These are phyloP conservation scores for Asterochloris sp. DNA, from an alignment of 139 green algal genomes.

Conservation along the genomic window DNA sequence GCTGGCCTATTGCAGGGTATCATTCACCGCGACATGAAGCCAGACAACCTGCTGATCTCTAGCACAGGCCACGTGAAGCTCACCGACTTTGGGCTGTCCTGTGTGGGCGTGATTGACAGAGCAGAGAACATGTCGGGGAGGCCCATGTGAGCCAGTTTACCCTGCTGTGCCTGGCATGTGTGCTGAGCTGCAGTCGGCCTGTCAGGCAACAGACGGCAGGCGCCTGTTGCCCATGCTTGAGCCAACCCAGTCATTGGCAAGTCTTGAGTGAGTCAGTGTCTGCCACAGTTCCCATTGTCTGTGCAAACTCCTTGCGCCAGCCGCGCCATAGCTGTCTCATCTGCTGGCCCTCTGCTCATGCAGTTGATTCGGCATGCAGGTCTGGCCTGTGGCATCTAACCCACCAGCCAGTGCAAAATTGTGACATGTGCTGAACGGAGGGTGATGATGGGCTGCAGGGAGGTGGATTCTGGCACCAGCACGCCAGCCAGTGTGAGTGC, in stretches of 20 bases:
- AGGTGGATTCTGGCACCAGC: slow-evolving; percentile 20
- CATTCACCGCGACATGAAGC: slow-evolving; percentile 95
- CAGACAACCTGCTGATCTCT: slow-evolving; percentile 95
- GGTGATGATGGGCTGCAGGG: slow-evolving; percentile 1
- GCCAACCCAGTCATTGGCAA: neutral
- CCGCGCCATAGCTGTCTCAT: too few relatives aligned
- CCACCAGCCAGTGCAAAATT: too few relatives aligned
- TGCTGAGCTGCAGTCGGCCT: too few relatives aligned
- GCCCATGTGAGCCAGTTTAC: slow-evolving; percentile 21
- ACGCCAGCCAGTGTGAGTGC: slow-evolving; percentile 19
- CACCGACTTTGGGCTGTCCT: slow-evolving; percentile 89
- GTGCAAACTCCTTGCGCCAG: too few relatives aligned
- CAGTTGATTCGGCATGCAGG: too few relatives aligned
- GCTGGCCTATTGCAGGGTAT: slow-evolving; percentile 55
- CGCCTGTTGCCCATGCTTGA: neutral
- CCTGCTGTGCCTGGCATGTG: neutral
- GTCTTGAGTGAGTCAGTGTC: neutral
- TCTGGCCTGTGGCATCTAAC: too few relatives aligned
- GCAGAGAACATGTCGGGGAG: slow-evolving; percentile 49
- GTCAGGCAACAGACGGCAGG: neutral
- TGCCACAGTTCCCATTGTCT: too few relatives aligned
- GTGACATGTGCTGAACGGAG: too few relatives aligned
- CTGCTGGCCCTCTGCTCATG: too few relatives aligned
- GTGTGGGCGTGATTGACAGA: slow-evolving; percentile 75
- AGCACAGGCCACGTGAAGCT: slow-evolving; percentile 92